A percentile compares a stretch with the other conserved stretches of the same genome.
phyloP scores from a whole-genome alignment of 176 grass and related monocot genomes.

The Phyllostachys edulis region DNA sequence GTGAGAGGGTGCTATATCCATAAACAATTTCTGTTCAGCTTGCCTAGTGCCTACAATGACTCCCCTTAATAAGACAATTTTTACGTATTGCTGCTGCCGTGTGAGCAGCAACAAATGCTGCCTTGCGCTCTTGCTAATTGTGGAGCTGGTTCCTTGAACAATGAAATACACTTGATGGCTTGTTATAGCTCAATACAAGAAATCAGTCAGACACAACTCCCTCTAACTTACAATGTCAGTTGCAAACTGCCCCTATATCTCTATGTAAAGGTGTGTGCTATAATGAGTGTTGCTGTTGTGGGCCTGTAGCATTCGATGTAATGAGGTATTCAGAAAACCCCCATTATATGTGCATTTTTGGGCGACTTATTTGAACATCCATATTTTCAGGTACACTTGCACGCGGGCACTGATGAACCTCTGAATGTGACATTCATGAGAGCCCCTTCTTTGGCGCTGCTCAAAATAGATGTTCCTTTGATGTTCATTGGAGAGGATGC shows the following conservation, averaged over 20 bases:
- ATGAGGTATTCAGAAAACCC: not conserved
- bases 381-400: slow-evolving; percentile 70
- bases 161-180: not conserved
- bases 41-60: not conserved
- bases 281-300: not conserved
- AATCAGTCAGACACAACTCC: not conserved
- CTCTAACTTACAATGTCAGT: not conserved
- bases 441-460: slow-evolving; percentile 78
- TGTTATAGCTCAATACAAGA: not conserved
- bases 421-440: slow-evolving; percentile 92
- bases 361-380: not conserved
- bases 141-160: not conserved
- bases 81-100: no score
- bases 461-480: slow-evolving; percentile 97
- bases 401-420: slow-evolving; percentile 75
- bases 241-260: not conserved
- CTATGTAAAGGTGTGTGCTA: not conserved
- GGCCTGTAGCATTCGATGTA: not conserved
- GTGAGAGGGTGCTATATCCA: not conserved
- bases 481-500: slow-evolving; percentile 86
- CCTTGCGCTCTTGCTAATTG: not conserved
- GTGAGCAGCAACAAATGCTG: not conserved
- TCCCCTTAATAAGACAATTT: not conserved
- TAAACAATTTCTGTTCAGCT: not conserved
- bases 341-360: not conserved